Evolutionary conservation across 2,329 filamentous ascomycete species (phyloP).

Genomic region (Phaeosphaeria sp.): DNA sequence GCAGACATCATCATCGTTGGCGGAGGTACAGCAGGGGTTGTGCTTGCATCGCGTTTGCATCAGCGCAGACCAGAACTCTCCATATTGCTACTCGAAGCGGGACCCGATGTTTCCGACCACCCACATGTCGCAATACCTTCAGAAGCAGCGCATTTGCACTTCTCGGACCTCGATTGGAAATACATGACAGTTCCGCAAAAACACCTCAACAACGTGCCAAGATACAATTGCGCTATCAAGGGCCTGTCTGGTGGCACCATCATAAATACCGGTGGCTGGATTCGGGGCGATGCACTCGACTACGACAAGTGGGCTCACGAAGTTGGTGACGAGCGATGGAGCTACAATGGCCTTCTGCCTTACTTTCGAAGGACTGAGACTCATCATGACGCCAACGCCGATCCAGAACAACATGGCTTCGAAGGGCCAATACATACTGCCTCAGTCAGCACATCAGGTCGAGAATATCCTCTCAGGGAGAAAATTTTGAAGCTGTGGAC

Average conservation of each 20-base stretch:
- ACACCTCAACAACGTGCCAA: conserved; percentile 29
- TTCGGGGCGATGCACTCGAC: conserved; percentile 30
- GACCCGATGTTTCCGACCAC: conserved; percentile 26
- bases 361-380: conserved; percentile 36
- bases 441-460: conserved; percentile 21
- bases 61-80: conserved; percentile 16
- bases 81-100: conserved; percentile 45
- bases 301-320: conserved; percentile 36
- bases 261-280: conserved; percentile 38
- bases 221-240: conserved; percentile 39
- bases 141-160: conserved; percentile 28
- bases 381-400: conserved; percentile 25
- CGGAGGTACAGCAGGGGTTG: conserved; percentile 2
- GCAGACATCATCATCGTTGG: no score
- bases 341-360: conserved; percentile 33
- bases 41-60: conserved; percentile 39
- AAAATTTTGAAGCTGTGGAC: conserved; percentile 20
- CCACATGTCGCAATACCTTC: conserved; percentile 19
- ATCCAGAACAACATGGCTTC: conserved; percentile 30
- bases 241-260: conserved; percentile 34
- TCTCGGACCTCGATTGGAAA: conserved; percentile 41
- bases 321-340: conserved; percentile 33
- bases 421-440: conserved; percentile 31
- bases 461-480: conserved; percentile 27
- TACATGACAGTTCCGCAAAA: conserved; percentile 40